A percentile compares a stretch with the other conserved stretches of the same genome.
These are phyloP conservation scores for Arabis alpina DNA, from an alignment of 345 rosid species.

Conservation along the genomic window DNA sequence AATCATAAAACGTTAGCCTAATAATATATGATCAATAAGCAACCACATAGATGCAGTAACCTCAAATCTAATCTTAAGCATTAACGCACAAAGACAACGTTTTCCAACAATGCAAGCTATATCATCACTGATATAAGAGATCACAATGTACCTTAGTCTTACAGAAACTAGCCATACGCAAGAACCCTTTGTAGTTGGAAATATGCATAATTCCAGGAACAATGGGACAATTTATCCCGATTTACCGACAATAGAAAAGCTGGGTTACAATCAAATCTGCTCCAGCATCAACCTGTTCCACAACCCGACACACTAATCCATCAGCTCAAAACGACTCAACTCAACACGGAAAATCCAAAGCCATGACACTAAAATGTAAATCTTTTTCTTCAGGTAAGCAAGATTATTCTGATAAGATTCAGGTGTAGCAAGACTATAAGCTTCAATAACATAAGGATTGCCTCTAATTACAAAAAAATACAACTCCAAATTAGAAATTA, in stretches of 20 bases:
- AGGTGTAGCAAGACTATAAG: conserved; percentile 65
- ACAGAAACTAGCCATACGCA: conserved; percentile 96
- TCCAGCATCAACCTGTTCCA: conserved; percentile 89
- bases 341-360: conserved; percentile 11
- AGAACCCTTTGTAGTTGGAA: conserved; percentile 88
- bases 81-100: conserved; percentile 10
- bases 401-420: conserved; percentile 85
- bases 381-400: conserved; percentile 87
- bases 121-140: background rate
- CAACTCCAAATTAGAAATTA: conserved; percentile 9
- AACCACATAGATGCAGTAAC: conserved; percentile 5
- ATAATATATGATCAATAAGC: conserved; percentile 7
- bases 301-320: background rate
- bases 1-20: background rate
- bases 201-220: conserved; percentile 99
- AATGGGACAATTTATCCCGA: conserved; percentile 84
- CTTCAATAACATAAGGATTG: conserved; percentile 83
- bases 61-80: background rate
- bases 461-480: conserved; percentile 53
- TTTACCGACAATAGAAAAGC: conserved; percentile 86
- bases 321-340: conserved; percentile 15
- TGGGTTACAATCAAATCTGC: conserved; percentile 90
- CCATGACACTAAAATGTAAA: conserved; percentile 20
- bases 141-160: conserved; percentile 70
- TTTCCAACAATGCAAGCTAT: background rate